Evolutionary conservation across 2,329 filamentous ascomycete genomes (phyloP).

Genomic region (Pezicula carpinea): DNA sequence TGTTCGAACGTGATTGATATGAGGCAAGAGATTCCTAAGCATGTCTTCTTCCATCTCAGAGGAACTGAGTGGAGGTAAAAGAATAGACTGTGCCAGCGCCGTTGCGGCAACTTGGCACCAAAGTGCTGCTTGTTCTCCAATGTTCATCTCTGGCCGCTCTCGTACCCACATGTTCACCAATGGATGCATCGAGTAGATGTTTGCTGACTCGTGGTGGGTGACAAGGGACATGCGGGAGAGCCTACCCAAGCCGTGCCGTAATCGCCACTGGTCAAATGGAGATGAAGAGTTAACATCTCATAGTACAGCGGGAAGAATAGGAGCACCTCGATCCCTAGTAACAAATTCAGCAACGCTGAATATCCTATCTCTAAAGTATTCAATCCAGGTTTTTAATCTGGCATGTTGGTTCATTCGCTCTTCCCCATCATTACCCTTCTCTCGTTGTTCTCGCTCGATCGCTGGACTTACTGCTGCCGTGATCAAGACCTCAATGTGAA

Average conservation of each 20-base stretch:
- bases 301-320: conserved; percentile 16
- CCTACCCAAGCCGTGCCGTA: conserved; percentile 17
- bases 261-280: conserved; percentile 12
- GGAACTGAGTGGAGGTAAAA: conserved; percentile 20
- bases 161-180: conserved; percentile 29
- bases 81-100: conserved; percentile 20
- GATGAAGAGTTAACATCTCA: conserved; percentile 4
- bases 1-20: conserved; percentile 22
- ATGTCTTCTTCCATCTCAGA: conserved; percentile 15
- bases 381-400: neutral
- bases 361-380: neutral
- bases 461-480: conserved; percentile 15
- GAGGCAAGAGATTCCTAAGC: conserved; percentile 21
- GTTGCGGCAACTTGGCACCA: conserved; percentile 26
- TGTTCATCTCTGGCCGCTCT: conserved; percentile 22
- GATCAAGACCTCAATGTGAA: conserved; percentile 20
- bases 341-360: neutral
- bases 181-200: conserved; percentile 29
- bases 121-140: conserved; percentile 23
- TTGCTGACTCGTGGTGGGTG: conserved; percentile 11
- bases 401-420: neutral
- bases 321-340: neutral
- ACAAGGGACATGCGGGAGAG: conserved; percentile 23
- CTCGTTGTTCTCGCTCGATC: conserved; percentile 9
- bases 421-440: conserved; percentile 2